phyloP scores from a whole-genome alignment of 345 rosid species.

The Linum tenue region DNA sequence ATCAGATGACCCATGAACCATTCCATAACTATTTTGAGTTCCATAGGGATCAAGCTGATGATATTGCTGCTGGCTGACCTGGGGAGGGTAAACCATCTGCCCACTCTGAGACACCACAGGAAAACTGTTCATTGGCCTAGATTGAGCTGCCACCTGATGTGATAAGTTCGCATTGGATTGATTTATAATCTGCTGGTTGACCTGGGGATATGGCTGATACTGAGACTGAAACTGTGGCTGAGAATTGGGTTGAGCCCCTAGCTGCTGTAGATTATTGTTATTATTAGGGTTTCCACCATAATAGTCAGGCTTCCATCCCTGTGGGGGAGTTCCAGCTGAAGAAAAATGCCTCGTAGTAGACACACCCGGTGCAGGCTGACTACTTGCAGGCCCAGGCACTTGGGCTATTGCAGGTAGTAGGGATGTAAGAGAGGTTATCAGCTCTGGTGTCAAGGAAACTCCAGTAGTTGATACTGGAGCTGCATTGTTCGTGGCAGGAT shows the following conservation, averaged over 20 bases:
- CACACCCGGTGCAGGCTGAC: constrained; percentile 35
- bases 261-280: constrained; percentile 16
- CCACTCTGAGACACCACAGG: constrained; percentile 43
- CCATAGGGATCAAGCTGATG: constrained; percentile 38
- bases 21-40: constrained; percentile 35
- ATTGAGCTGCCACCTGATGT: constrained; percentile 37
- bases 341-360: constrained; percentile 35
- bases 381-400: constrained; percentile 32
- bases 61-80: constrained; percentile 38
- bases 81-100: constrained; percentile 41
- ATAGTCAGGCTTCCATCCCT: constrained; percentile 44
- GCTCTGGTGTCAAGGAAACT: constrained; percentile 67
- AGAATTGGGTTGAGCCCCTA: constrained; percentile 42
- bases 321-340: constrained; percentile 28
- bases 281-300: constrained; percentile 33
- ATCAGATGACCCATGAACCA: constrained; percentile 33
- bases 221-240: constrained; percentile 31
- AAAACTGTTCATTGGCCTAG: constrained; percentile 30
- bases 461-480: constrained; percentile 35
- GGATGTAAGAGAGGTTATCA: constrained; percentile 63
- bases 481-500: constrained; percentile 20
- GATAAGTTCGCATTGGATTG: constrained; percentile 23
- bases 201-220: constrained; percentile 32
- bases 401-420: constrained; percentile 54
- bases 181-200: no score